Evolutionary conservation across 176 grass and related monocot genomes (phyloP).

Genomic region (Stipa capillata): DNA sequence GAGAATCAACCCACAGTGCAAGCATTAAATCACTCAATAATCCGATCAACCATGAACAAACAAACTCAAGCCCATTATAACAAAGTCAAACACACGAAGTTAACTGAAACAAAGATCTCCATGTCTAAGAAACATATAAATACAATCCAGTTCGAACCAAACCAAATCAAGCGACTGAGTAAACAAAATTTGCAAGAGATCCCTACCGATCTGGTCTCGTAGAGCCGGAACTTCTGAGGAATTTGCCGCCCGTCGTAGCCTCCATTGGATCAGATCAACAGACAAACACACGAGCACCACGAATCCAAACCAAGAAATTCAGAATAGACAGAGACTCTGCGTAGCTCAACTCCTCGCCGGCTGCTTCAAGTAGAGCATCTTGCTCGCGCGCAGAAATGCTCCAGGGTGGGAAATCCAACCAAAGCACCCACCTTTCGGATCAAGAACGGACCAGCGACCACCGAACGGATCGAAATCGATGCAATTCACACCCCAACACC

Average conservation of each 20-base stretch:
- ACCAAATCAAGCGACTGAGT: background rate
- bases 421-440: background rate
- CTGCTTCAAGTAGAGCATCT: slow-evolving; percentile 54
- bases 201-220: slow-evolving; percentile 90
- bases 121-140: background rate
- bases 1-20: background rate
- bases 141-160: background rate
- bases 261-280: slow-evolving; percentile 45
- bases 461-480: slow-evolving; percentile 26
- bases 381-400: slow-evolving; percentile 19
- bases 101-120: slow-evolving; percentile 14
- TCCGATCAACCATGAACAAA: background rate
- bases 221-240: slow-evolving; percentile 94
- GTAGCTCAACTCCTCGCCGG: slow-evolving; percentile 26
- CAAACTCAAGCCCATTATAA: background rate
- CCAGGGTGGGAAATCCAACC: background rate
- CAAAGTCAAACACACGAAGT: background rate
- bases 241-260: slow-evolving; percentile 39
- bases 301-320: slow-evolving; percentile 6
- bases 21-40: slow-evolving; percentile 22
- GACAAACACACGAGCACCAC: background rate
- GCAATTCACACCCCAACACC: background rate
- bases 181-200: background rate
- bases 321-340: background rate
- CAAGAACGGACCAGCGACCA: background rate